Conservation (phyloP, 805 yeast genomes). For the Metschnikowia continentalis region DNA sequence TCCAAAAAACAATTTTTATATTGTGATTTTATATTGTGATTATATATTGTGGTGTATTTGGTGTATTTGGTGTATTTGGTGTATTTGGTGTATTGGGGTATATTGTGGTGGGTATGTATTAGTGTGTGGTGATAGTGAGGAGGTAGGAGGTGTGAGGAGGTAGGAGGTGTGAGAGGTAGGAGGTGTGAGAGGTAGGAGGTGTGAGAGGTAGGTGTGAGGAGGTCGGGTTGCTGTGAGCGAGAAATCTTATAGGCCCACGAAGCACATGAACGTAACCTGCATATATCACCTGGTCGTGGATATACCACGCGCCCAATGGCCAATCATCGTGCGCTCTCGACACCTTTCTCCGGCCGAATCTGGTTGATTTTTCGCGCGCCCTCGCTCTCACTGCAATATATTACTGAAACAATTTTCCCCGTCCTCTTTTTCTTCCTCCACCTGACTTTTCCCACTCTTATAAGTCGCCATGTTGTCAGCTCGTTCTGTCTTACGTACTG, state of each 20-base stretch:
- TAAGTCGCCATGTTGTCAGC: conserved; percentile 66
- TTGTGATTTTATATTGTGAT: too few species aligned
- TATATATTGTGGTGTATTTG: too few species aligned
- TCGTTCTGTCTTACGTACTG: conserved; percentile 82
- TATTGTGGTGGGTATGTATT: too few species aligned
- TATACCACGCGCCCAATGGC: conserved; percentile 5
- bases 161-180: too few species aligned
- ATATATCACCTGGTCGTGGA: not conserved
- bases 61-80: too few species aligned
- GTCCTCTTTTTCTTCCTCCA: conserved; percentile 14
- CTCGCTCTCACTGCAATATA: conserved; percentile 16
- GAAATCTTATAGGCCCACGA: not conserved
- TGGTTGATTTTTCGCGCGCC: conserved; percentile 18
- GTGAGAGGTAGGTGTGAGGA: too few species aligned
- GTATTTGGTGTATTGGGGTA: too few species aligned
- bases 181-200: too few species aligned
- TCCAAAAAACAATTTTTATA: too few species aligned
- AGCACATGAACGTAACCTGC: not conserved
- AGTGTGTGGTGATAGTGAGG: too few species aligned
- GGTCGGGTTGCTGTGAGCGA: too few species aligned
- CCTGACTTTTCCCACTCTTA: conserved; percentile 15
- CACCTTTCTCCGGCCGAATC: conserved; percentile 18
- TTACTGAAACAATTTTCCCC: conserved; percentile 14
- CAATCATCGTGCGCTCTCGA: conserved; percentile 16
- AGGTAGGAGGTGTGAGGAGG: too few species aligned